These are phyloP conservation scores for Brettanomyces naardenensis DNA, from an alignment of 805 yeast species.

Conservation along the genomic window DNA sequence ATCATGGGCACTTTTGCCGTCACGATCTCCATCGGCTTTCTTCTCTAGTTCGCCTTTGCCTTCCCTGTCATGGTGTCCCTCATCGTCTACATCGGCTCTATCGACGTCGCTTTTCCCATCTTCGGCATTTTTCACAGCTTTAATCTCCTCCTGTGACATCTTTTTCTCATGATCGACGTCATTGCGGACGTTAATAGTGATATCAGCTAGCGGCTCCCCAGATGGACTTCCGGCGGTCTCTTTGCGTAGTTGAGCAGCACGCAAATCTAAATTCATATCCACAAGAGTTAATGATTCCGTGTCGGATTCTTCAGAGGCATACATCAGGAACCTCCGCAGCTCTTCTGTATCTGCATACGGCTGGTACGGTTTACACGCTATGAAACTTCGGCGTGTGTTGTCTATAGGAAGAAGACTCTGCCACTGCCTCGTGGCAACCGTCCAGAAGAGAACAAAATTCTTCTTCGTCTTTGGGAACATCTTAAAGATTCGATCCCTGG, in stretches of 20 bases:
- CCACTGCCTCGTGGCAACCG: slow-evolving; percentile 20
- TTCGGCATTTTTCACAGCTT: not conserved
- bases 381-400: slow-evolving; percentile 1
- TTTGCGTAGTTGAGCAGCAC: no score
- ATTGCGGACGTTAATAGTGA: not conserved
- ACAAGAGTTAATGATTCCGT: slow-evolving; percentile 8
- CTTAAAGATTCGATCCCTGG: slow-evolving; percentile 12
- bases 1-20: not conserved
- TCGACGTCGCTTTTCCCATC: not conserved
- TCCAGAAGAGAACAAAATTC: slow-evolving; percentile 20
- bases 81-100: not conserved
- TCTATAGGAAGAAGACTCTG: slow-evolving; percentile 10
- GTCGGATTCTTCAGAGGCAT: slow-evolving; percentile 3
- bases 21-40: no score
- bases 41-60: not conserved
- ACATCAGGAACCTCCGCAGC: slow-evolving; percentile 1
- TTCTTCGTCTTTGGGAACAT: slow-evolving; percentile 14
- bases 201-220: not conserved
- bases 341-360: slow-evolving; percentile 3
- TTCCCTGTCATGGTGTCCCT: not conserved
- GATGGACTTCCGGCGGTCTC: not conserved
- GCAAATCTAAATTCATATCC: slow-evolving; percentile 2
- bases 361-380: slow-evolving; percentile 2
- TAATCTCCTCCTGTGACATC: not conserved
- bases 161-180: not conserved